phyloP scores from a whole-genome alignment of 345 rosid genomes.

The Eucalyptus sideroxylon region DNA sequence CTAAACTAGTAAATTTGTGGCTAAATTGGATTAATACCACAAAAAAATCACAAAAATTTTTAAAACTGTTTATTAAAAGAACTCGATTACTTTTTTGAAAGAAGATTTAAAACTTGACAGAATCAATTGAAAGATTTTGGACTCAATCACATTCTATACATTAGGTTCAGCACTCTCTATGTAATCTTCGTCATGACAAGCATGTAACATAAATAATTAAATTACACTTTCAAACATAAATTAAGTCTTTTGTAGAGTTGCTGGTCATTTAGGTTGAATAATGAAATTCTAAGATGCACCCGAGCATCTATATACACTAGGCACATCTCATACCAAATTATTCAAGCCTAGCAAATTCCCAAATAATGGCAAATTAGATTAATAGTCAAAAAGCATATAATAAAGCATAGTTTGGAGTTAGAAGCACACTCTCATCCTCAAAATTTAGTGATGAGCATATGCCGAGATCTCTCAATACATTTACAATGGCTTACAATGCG shows the following conservation, averaged over 20 bases:
- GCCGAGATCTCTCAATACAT: too few relatives aligned
- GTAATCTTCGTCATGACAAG: neutral
- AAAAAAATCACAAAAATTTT: too few relatives aligned
- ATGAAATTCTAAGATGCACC: neutral
- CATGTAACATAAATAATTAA: neutral
- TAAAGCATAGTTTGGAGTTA: too few relatives aligned
- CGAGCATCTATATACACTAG: neutral
- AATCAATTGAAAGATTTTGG: neutral
- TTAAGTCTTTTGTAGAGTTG: neutral
- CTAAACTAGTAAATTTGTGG: too few relatives aligned
- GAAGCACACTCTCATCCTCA: too few relatives aligned
- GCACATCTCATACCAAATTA: neutral
- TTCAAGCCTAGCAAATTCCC: too few relatives aligned
- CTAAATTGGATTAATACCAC: too few relatives aligned
- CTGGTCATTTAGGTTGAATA: neutral
- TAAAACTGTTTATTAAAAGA: neutral
- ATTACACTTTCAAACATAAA: neutral
- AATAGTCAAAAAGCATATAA: too few relatives aligned
- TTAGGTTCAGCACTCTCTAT: neutral
- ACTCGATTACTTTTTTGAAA: neutral
- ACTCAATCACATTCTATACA: neutral
- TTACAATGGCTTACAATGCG: too few relatives aligned
- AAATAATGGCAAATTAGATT: too few relatives aligned
- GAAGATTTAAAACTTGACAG: neutral
- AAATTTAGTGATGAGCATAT: too few relatives aligned